Conservation (phyloP, 2,329 filamentous ascomycete species). For the Fusarium begoniae region DNA sequence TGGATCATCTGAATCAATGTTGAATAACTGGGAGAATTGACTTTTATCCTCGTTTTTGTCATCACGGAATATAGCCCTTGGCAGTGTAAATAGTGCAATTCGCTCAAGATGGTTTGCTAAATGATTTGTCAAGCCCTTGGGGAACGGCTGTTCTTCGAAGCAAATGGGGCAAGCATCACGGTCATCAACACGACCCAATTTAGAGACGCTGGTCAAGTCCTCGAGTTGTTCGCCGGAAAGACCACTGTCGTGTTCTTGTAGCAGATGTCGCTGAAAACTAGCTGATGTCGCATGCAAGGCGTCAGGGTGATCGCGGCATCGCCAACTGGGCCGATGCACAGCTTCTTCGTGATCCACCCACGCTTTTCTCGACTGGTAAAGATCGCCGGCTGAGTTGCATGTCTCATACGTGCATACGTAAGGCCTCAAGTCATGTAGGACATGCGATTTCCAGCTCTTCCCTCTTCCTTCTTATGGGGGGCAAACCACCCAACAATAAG, state of each 20-base stretch:
- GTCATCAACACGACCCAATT: background rate
- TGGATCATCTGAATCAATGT: rapidly evolving
- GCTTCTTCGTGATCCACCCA: background rate
- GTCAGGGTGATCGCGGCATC: background rate
- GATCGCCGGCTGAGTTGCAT: rapidly evolving
- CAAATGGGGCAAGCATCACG: background rate
- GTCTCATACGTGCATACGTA: background rate
- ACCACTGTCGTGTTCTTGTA: background rate
- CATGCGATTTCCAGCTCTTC: background rate
- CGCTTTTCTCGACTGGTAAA: background rate
- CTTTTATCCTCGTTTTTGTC: rapidly evolving
- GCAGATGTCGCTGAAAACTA: background rate
- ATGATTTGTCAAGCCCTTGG: background rate
- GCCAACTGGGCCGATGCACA: background rate
- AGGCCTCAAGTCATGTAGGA: background rate
- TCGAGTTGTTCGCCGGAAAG: rapidly evolving
- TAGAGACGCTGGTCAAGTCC: rapidly evolving
- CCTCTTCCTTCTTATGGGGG: background rate
- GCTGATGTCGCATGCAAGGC: rapidly evolving
- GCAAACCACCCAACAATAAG: background rate
- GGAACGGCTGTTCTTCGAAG: background rate
- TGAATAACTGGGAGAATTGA: rapidly evolving
- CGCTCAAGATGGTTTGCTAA: background rate
- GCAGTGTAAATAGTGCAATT: background rate
- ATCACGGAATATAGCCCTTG: rapidly evolving